These are phyloP conservation scores for Neospermospora avenae DNA, from an alignment of 2,329 filamentous ascomycete species.

Conservation along the genomic window DNA sequence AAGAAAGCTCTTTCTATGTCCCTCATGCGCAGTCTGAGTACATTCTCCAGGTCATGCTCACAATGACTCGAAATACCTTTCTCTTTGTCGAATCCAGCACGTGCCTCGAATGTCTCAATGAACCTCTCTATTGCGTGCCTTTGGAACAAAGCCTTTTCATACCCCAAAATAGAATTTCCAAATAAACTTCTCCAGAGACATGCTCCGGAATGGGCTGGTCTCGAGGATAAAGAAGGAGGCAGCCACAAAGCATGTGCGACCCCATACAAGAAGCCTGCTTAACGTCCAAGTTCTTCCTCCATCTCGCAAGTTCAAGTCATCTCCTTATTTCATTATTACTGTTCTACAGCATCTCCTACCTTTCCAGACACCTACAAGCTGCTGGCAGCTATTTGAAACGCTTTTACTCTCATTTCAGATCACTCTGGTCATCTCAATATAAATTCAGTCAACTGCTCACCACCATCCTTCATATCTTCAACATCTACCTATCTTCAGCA, in stretches of 20 bases:
- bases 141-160: conserved; percentile 1
- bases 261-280: conserved; percentile 13
- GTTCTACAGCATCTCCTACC: conserved; percentile 6
- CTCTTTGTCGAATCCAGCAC: neutral
- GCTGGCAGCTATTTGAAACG: conserved; percentile 27
- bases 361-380: conserved; percentile 16
- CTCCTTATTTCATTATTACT: neutral
- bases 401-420: conserved; percentile 7
- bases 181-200: neutral
- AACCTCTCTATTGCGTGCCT: neutral
- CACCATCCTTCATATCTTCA: neutral
- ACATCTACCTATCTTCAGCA: neutral
- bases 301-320: conserved; percentile 10
- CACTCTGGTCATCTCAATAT: conserved; percentile 4
- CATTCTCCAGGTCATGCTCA: neutral
- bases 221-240: conserved; percentile 4
- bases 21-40: neutral
- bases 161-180: neutral
- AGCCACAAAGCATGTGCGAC: conserved; percentile 6
- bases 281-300: neutral
- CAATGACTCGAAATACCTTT: neutral
- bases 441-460: neutral
- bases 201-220: neutral
- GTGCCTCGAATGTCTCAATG: neutral
- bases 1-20: neutral